Percentiles rank a stretch among this genome's conserved stretches.
These are phyloP conservation scores for Onygena corvina DNA, from an alignment of 2,329 filamentous ascomycete species.

Conservation along the genomic window DNA sequence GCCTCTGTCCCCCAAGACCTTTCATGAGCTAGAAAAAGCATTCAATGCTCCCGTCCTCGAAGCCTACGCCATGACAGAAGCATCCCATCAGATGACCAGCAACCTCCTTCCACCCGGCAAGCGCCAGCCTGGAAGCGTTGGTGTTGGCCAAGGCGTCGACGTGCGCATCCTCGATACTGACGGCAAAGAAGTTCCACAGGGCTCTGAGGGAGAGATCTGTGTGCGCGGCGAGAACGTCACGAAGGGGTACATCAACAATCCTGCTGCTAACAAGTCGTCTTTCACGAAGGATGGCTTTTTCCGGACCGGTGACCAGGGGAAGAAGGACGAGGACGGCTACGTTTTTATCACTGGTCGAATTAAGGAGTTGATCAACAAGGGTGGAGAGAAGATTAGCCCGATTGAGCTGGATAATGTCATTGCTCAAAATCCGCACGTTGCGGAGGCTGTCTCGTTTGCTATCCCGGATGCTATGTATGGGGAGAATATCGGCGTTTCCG, in stretches of 20 bases:
- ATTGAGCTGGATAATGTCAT: slow-evolving; percentile 79
- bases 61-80: slow-evolving; percentile 89
- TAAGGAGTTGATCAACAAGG: slow-evolving; percentile 84
- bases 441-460: slow-evolving; percentile 72
- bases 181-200: slow-evolving; percentile 56
- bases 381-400: slow-evolving; percentile 78
- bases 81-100: slow-evolving; percentile 43
- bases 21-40: slow-evolving; percentile 63
- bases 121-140: slow-evolving; percentile 70
- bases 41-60: slow-evolving; percentile 73
- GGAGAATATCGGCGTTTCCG: slow-evolving; percentile 65
- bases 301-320: slow-evolving; percentile 77
- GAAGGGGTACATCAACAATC: slow-evolving; percentile 74
- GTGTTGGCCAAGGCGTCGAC: slow-evolving; percentile 71
- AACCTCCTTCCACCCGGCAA: slow-evolving; percentile 59
- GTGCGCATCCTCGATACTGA: slow-evolving; percentile 61
- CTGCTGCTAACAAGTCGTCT: slow-evolving; percentile 58
- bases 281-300: slow-evolving; percentile 72
- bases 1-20: slow-evolving; percentile 67
- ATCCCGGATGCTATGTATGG: slow-evolving; percentile 73
- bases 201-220: slow-evolving; percentile 67
- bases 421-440: slow-evolving; percentile 57
- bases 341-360: slow-evolving; percentile 80
- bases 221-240: slow-evolving; percentile 75
- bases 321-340: slow-evolving; percentile 67